These are phyloP conservation scores for Psilocybe cyanescens DNA, from an alignment of 768 basidiomycete species.

Conservation along the genomic window DNA sequence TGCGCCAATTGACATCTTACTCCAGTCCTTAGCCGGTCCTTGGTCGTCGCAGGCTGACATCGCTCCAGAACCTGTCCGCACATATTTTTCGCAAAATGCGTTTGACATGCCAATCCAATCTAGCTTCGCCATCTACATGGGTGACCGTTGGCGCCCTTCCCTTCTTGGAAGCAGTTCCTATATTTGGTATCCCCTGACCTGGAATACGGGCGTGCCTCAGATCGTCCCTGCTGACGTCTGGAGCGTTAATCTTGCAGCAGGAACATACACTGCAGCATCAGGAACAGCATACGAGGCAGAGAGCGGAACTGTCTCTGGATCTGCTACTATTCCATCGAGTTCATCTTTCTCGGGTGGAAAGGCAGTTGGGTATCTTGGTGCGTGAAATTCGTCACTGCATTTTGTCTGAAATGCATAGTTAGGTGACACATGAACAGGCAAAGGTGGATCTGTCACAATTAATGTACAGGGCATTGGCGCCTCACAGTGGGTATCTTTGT, in stretches of 20 bases:
- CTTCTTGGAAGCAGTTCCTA: constrained; percentile 60
- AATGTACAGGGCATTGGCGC: constrained; percentile 57
- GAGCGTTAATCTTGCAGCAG: constrained; percentile 52
- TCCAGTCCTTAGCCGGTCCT: constrained; percentile 53
- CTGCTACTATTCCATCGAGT: constrained; percentile 45
- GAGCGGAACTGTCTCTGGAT: constrained; percentile 50
- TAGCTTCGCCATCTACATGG: constrained; percentile 60
- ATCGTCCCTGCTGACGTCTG: constrained; percentile 61
- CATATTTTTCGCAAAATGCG: constrained; percentile 66
- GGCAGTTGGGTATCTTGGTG: constrained; percentile 58
- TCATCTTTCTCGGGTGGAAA: constrained; percentile 55
- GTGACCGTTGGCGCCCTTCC: constrained; percentile 62
- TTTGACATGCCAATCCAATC: constrained; percentile 54
- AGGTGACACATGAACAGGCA: constrained; percentile 35
- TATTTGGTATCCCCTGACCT: constrained; percentile 64
- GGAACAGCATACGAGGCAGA: constrained; percentile 65
- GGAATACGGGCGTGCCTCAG: constrained; percentile 56
- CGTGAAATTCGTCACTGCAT: too few relatives aligned
- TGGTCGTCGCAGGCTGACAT: constrained; percentile 64
- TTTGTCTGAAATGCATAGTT: too few relatives aligned
- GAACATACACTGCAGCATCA: constrained; percentile 50
- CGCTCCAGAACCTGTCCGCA: constrained; percentile 50
- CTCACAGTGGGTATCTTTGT: constrained; percentile 63
- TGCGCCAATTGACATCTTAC: not conserved
- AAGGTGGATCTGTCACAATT: constrained; percentile 60